Conservation (phyloP, 306 rosid genomes). For the Sicyos edulis region DNA sequence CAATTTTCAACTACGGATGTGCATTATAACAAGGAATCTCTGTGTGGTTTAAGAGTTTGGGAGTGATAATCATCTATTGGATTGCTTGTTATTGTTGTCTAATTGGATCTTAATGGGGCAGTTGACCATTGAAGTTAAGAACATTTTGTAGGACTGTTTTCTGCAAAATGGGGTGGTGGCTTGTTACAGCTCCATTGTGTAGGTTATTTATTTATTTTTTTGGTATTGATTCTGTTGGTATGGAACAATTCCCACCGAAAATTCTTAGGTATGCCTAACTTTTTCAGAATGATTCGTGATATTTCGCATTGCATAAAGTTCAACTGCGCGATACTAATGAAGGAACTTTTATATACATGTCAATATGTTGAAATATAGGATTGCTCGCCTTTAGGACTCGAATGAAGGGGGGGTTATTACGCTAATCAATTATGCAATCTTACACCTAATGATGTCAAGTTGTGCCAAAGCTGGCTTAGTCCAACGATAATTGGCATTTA, state of each 20-base stretch:
- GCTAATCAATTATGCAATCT: no score
- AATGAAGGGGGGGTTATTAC: neutral
- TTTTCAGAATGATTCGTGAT: neutral
- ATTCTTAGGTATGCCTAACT: neutral
- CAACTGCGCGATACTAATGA: neutral
- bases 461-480: no score
- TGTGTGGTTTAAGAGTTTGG: neutral
- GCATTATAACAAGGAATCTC: neutral
- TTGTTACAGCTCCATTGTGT: neutral
- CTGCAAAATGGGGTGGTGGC: neutral
- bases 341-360: neutral
- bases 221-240: neutral
- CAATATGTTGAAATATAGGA: neutral
- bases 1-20: neutral
- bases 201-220: neutral
- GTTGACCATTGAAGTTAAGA: conserved; percentile 6
- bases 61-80: neutral
- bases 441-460: no score
- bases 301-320: neutral
- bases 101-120: neutral
- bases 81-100: neutral
- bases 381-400: neutral
- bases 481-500: no score
- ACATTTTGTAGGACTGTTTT: neutral
- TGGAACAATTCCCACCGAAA: neutral